Conservation (phyloP, 2,329 filamentous ascomycete genomes). For the Capronia epimyces region DNA sequence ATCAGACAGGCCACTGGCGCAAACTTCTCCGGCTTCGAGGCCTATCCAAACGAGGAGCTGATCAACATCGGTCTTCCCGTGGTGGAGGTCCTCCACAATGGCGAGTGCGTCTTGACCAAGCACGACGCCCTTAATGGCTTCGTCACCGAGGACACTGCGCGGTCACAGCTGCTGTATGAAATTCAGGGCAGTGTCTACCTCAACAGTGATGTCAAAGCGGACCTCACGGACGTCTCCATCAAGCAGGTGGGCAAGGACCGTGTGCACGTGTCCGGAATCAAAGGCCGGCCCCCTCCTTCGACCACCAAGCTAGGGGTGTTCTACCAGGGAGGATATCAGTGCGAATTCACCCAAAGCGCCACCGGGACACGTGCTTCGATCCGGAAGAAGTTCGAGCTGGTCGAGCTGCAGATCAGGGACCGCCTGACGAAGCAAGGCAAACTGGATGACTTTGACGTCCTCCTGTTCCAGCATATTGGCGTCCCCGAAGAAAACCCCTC, state of each 20-base stretch:
- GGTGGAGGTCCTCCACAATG: slow-evolving; percentile 25
- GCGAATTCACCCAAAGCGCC: slow-evolving; percentile 37
- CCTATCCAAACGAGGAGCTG: slow-evolving; percentile 5
- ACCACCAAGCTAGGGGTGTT: slow-evolving; percentile 43
- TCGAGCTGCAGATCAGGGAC: slow-evolving; percentile 44
- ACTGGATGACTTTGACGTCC: slow-evolving; percentile 41
- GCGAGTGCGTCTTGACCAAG: slow-evolving; percentile 23
- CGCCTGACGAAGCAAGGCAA: slow-evolving; percentile 41
- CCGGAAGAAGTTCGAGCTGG: slow-evolving; percentile 45
- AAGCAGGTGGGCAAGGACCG: slow-evolving; percentile 39
- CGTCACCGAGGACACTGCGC: slow-evolving; percentile 25
- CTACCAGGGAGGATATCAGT: slow-evolving; percentile 37
- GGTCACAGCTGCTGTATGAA: slow-evolving; percentile 31
- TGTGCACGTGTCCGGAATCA: slow-evolving; percentile 39
- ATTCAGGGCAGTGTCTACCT: slow-evolving; percentile 28
- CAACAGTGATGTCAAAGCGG: slow-evolving; percentile 12
- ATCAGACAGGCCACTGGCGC: slow-evolving; percentile 37
- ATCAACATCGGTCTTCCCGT: slow-evolving; percentile 30
- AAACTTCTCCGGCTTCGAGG: slow-evolving; percentile 49
- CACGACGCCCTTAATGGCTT: slow-evolving; percentile 33
- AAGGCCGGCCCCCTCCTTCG: slow-evolving; percentile 38
- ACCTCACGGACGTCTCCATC: slow-evolving; percentile 42
- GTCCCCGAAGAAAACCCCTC: slow-evolving; percentile 36
- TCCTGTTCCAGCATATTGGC: slow-evolving; percentile 47
- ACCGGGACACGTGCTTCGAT: slow-evolving; percentile 34